These are phyloP conservation scores for Naumovozyma castellii DNA, from an alignment of 805 yeast species.

Conservation along the genomic window DNA sequence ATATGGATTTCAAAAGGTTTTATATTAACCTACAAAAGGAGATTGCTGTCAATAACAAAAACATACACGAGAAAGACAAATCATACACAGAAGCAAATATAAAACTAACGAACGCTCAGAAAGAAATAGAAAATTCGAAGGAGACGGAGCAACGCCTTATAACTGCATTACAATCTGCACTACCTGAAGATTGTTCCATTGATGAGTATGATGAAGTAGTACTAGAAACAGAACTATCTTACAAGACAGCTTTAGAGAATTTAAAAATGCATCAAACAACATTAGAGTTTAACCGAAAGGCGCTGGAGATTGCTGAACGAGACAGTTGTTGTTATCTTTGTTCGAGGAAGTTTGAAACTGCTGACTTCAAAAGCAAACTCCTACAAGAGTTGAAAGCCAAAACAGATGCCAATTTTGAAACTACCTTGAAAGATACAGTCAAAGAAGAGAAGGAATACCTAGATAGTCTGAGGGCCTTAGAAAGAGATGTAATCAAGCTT, in stretches of 20 bases:
- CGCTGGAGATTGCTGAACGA: conserved; percentile 50
- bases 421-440: conserved; percentile 29
- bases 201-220: conserved; percentile 43
- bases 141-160: conserved; percentile 8
- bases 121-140: conserved; percentile 8
- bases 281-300: conserved; percentile 57
- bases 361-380: conserved; percentile 19
- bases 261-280: conserved; percentile 62
- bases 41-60: conserved; percentile 9
- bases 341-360: conserved; percentile 48
- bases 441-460: conserved; percentile 27
- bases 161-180: conserved; percentile 18
- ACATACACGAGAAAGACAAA: conserved; percentile 8
- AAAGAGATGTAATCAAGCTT: conserved; percentile 16
- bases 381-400: conserved; percentile 25
- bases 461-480: conserved; percentile 14
- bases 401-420: conserved; percentile 27
- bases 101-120: conserved; percentile 6
- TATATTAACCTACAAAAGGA: conserved; percentile 16
- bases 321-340: conserved; percentile 64
- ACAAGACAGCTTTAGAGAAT: conserved; percentile 52
- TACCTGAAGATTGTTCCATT: conserved; percentile 36
- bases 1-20: conserved; percentile 13
- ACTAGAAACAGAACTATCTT: conserved; percentile 51
- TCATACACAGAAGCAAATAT: conserved; percentile 11